Evolutionary conservation across 2,329 filamentous ascomycete species (phyloP), one percentile per base, ranked within the genome.

Genomic region (Aspergillus quadrilineatus): DNA sequence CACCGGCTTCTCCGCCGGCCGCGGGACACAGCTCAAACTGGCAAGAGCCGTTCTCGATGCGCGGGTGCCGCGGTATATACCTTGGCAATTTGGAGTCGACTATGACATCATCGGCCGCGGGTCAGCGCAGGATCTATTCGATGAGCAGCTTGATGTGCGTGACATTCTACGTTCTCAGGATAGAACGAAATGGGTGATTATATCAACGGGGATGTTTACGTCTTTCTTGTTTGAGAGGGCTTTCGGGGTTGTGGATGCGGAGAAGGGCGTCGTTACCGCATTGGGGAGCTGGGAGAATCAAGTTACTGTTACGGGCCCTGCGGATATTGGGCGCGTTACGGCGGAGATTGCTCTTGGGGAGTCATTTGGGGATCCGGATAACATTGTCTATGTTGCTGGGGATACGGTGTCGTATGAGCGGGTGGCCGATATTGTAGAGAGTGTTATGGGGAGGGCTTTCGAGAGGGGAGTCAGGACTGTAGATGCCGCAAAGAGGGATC

Each of bases 71-170:
- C 74, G 82, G 0, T 90, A 81, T 65, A 79, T 90, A 15, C 87
- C 88, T 17, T 90, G 88, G 88, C 87, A 90, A 69, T 90, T 86
- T 67, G 88, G 88, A 0, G 82, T 89, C 26, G 85, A 90, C 66
- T 90, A 90, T 70, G 86, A 90, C 55, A 67, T 49, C 75, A 83
- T 89, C 14, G 85, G 85, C 0, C 69, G 74, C 0, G 81, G 82
- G 0, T 83, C 81, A 28, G 75, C 82, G 43, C 86, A 89, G 69
- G 81, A 85, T 34, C 66, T 90, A 12, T 90, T 89, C 63, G 85
- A 86, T 57, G 87, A 89, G 76, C 86, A 89, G 73, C 74, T 86
- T 0, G 77, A 79, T 52, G 85, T 89, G 28, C 71, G 86, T 10
- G 70, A 73, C 17, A 53, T 82, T 17, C 71, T 89, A 6, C 71